Evolutionary conservation across 371 early-diverging fungal species (phyloP).

Genomic region (Syncephalis plumigaleata): DNA sequence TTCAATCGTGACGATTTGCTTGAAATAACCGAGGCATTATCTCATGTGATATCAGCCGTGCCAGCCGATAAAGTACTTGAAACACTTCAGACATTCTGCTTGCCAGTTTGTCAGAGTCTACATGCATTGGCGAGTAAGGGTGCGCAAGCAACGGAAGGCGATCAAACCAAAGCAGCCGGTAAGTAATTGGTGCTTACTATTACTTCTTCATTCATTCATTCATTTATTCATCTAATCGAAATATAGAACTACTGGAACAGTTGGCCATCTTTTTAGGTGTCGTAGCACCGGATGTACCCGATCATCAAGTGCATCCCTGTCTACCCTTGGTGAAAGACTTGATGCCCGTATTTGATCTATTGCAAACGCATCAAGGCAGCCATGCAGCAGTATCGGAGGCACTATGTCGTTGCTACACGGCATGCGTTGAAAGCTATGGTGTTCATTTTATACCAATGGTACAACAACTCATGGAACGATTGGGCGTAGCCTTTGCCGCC

Average conservation of each 20-base stretch:
- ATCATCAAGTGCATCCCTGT: constrained; percentile 37
- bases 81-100: constrained; percentile 61
- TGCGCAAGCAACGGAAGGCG: constrained; percentile 13
- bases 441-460: constrained; percentile 31
- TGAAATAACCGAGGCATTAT: constrained; percentile 79
- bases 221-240: no score
- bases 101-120: constrained; percentile 60
- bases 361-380: constrained; percentile 30
- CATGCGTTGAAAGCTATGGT: constrained; percentile 37
- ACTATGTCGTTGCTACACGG: constrained; percentile 42
- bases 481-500: constrained; percentile 37
- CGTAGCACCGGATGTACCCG: constrained; percentile 22
- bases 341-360: constrained; percentile 54
- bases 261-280: constrained; percentile 33
- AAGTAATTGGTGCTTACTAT: constrained; percentile 2
- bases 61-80: constrained; percentile 35
- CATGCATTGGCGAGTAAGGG: constrained; percentile 22
- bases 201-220: not conserved
- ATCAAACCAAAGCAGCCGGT: constrained; percentile 23
- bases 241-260: constrained; percentile 21
- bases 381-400: constrained; percentile 35
- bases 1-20: constrained; percentile 49
- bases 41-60: constrained; percentile 64
- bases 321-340: constrained; percentile 50
- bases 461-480: constrained; percentile 15